These are phyloP conservation scores for Chalciporus sphaerocephalus DNA, from an alignment of 768 basidiomycete genomes.

Conservation along the genomic window DNA sequence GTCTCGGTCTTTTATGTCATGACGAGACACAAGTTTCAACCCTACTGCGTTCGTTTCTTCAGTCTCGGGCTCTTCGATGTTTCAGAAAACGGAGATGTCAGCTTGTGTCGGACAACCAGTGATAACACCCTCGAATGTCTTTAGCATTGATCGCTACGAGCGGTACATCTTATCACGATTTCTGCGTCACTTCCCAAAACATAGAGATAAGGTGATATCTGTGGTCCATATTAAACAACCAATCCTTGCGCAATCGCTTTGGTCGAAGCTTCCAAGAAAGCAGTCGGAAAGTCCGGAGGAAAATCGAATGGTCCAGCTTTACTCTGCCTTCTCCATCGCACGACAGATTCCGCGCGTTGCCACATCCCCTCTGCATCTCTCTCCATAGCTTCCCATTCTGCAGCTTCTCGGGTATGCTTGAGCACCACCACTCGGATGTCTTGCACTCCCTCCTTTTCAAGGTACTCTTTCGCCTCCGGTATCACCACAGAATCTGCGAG, in stretches of 20 bases:
- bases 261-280: neutral
- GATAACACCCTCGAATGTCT: no score
- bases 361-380: slow-evolving; percentile 11
- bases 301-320: slow-evolving; percentile 13
- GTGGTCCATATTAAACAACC: neutral
- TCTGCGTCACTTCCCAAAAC: no score
- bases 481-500: slow-evolving; percentile 8
- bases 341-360: slow-evolving; percentile 9
- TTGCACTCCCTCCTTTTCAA: slow-evolving; percentile 8
- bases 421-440: slow-evolving; percentile 16
- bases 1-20: no score
- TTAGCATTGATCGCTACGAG: no score
- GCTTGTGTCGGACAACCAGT: no score
- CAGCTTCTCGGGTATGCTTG: slow-evolving; percentile 7
- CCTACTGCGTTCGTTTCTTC: no score
- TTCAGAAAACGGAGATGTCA: no score
- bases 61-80: no score
- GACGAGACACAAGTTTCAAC: no score
- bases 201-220: neutral
- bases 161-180: no score
- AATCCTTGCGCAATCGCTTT: neutral
- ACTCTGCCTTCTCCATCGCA: slow-evolving; percentile 11
- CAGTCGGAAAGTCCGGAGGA: neutral
- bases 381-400: slow-evolving; percentile 14
- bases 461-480: slow-evolving; percentile 1